phyloP scores from a whole-genome alignment of 805 yeast species.

The Myxozyma nipponensis region DNA sequence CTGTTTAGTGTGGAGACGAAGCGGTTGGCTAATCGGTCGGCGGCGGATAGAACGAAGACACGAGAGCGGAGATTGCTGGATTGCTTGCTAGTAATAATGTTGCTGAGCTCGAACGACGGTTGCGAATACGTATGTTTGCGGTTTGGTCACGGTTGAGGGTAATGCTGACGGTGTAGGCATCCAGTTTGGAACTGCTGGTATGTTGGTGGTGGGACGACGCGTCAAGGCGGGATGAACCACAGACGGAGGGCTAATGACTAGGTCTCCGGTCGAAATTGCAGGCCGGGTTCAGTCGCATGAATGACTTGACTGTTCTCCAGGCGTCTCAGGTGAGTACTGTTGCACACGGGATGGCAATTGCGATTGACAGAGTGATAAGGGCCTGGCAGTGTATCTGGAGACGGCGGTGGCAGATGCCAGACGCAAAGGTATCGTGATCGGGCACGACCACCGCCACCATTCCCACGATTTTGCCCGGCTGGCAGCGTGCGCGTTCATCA shows the following conservation, averaged over 20 bases:
- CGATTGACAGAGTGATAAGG: constrained; percentile 24
- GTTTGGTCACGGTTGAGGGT: no score
- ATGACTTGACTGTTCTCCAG: constrained; percentile 81
- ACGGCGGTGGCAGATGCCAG: constrained; percentile 34
- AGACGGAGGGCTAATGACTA: no score
- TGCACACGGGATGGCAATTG: constrained; percentile 38
- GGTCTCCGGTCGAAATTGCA: constrained; percentile 86
- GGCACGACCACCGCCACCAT: constrained; percentile 86
- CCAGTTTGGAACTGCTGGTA: constrained; percentile 77
- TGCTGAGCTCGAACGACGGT: constrained; percentile 48
- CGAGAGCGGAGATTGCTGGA: constrained; percentile 53
- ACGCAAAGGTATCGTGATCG: constrained; percentile 59
- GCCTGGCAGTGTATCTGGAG: constrained; percentile 38
- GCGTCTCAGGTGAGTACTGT: constrained; percentile 79
- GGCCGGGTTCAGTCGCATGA: constrained; percentile 87
- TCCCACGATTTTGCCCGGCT: constrained; percentile 76
- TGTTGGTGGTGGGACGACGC: neutral
- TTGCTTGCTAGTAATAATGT: constrained; percentile 43
- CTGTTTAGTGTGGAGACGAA: no score
- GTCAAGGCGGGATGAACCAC: no score
- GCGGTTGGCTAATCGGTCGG: no score
- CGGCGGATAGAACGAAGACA: constrained; percentile 38
- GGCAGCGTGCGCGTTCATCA: constrained; percentile 68
- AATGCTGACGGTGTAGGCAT: constrained; percentile 44
- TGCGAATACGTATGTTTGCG: constrained; percentile 39